A percentile compares a stretch with the other conserved stretches of the same genome.
Evolutionary conservation across 164 flowering plant genomes (phyloP).

Genomic region (Santalum album): DNA sequence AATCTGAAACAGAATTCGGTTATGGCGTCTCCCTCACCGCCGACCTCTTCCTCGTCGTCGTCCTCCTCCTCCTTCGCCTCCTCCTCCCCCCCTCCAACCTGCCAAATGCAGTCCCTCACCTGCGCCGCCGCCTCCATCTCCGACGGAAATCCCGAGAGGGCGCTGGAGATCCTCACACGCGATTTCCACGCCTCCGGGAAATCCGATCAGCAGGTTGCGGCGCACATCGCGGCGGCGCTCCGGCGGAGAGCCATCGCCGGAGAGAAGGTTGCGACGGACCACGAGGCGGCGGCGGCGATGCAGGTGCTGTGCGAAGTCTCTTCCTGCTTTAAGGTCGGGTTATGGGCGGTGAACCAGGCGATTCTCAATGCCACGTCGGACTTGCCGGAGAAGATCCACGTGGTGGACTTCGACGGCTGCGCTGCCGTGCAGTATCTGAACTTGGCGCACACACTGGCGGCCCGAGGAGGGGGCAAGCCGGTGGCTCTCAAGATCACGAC

Average conservation of each 20-base stretch:
- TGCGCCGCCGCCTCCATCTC: constrained; percentile 62
- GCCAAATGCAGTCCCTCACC: constrained; percentile 37
- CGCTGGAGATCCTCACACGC: constrained; percentile 44
- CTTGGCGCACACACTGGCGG: constrained; percentile 48
- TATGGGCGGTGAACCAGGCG: constrained; percentile 68
- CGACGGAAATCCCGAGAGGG: constrained; percentile 47
- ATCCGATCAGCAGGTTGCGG: constrained; percentile 52
- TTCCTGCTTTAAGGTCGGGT: constrained; percentile 67
- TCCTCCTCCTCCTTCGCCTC: constrained; percentile 24
- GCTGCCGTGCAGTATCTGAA: constrained; percentile 54
- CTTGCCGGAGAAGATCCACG: constrained; percentile 14
- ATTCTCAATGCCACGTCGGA: constrained; percentile 49
- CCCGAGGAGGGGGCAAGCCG: constrained; percentile 18
- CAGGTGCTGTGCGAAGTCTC: constrained; percentile 55
- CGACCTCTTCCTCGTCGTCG: constrained; percentile 37
- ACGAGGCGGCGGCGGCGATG: too few relatives aligned
- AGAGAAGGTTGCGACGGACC: constrained; percentile 19
- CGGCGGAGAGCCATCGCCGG: constrained; percentile 35
- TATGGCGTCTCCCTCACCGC: constrained; percentile 19
- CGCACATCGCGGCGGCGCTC: constrained; percentile 43
- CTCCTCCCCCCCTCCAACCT: constrained; percentile 20
- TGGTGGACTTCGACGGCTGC: constrained; percentile 22
- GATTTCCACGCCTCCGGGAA: constrained; percentile 33
- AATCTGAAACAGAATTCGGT: neutral
- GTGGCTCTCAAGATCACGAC: constrained; percentile 40